Percentiles rank a stretch among this genome's conserved stretches.
These are phyloP conservation scores for Plasmodiophora brassicae DNA, from an alignment of 208 protist genomes.

Conservation along the genomic window DNA sequence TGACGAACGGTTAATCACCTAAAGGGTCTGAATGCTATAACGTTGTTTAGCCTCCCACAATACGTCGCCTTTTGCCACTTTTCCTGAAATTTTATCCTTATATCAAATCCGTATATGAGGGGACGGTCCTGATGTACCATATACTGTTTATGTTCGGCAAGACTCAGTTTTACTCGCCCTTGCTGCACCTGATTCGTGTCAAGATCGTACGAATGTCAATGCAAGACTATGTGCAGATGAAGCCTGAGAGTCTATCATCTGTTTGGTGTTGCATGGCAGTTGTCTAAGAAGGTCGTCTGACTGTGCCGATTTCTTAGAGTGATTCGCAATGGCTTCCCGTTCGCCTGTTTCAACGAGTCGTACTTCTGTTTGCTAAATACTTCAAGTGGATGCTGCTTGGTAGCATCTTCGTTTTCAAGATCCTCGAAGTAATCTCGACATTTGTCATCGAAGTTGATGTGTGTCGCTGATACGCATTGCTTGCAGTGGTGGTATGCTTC, in stretches of 20 bases:
- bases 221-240: neutral
- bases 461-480: neutral
- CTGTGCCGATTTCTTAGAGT: neutral
- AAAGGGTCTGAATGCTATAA: no score
- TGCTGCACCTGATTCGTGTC: neutral
- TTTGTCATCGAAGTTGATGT: neutral
- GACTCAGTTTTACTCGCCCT: neutral
- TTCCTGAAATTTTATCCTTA: neutral
- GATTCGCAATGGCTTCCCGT: neutral
- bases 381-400: constrained; percentile 17
- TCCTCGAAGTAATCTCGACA: neutral
- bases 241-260: neutral
- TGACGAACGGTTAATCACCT: no score
- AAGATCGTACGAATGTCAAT: neutral
- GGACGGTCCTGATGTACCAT: neutral
- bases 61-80: no score
- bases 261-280: no score
- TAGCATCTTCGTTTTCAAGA: constrained; percentile 11
- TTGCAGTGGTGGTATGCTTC: neutral
- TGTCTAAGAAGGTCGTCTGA: neutral
- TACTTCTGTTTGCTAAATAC: neutral
- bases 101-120: neutral
- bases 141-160: constrained; percentile 20
- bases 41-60: no score
- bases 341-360: neutral